These are phyloP conservation scores for Scheffersomyces amazonensis DNA, from an alignment of 805 yeast genomes.

Conservation along the genomic window DNA sequence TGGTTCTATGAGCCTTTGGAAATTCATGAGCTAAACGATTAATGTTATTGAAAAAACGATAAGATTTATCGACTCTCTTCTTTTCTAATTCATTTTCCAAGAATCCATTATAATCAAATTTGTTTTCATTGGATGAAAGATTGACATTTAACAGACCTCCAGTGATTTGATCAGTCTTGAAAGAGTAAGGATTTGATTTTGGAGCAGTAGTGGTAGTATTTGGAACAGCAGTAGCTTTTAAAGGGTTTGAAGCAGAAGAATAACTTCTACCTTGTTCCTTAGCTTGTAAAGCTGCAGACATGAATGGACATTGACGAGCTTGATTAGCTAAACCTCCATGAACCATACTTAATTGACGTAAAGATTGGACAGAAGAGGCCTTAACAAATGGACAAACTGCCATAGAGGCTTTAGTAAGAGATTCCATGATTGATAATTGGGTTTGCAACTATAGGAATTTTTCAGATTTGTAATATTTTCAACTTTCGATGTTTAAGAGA, in stretches of 20 bases:
- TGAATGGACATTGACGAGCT: slow-evolving; percentile 85
- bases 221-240: slow-evolving; percentile 35
- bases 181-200: slow-evolving; percentile 30
- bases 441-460: no score
- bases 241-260: slow-evolving; percentile 45
- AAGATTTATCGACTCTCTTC: slow-evolving; percentile 86
- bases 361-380: slow-evolving; percentile 53
- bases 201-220: slow-evolving; percentile 29
- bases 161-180: slow-evolving; percentile 24
- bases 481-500: no score
- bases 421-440: slow-evolving; percentile 67
- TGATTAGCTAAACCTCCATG: slow-evolving; percentile 46
- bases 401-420: slow-evolving; percentile 72
- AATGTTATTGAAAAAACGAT: slow-evolving; percentile 95
- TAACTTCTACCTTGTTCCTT: slow-evolving; percentile 38
- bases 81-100: slow-evolving; percentile 63
- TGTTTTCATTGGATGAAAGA: slow-evolving; percentile 43
- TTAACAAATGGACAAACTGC: slow-evolving; percentile 82
- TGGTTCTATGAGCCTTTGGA: slow-evolving; percentile 84
- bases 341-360: slow-evolving; percentile 52
- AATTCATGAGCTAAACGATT: slow-evolving; percentile 92
- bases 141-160: slow-evolving; percentile 20
- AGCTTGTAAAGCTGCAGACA: slow-evolving; percentile 70
- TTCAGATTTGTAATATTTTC: no score
- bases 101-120: slow-evolving; percentile 71